phyloP scores from a whole-genome alignment of 257 asterid genomes.

The Phtheirospermum japonicum region DNA sequence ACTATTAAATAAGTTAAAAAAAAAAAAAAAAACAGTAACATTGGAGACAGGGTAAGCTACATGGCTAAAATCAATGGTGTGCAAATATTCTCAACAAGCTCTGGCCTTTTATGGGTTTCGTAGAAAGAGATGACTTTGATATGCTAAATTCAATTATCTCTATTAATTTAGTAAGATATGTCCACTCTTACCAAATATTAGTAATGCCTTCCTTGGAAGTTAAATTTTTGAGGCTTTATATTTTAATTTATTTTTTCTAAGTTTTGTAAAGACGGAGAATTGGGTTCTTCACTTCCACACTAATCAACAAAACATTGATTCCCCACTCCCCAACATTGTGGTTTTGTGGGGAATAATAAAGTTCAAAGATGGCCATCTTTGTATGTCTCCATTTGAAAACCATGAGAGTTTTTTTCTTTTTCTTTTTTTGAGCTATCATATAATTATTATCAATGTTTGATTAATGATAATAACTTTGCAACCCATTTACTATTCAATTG shows the following conservation, averaged over 20 bases:
- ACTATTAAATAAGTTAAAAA: too few relatives aligned
- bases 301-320: constrained; percentile 56
- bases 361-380: constrained; percentile 43
- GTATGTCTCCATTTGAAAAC: constrained; percentile 36
- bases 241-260: constrained; percentile 18
- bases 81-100: constrained; percentile 40
- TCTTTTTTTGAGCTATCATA: too few relatives aligned
- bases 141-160: constrained; percentile 28
- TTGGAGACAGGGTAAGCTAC: constrained; percentile 31
- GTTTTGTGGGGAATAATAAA: constrained; percentile 30
- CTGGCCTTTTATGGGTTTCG: constrained; percentile 43
- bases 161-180: constrained; percentile 8
- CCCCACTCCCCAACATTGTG: constrained; percentile 42
- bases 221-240: constrained; percentile 29
- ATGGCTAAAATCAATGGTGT: constrained; percentile 39
- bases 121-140: constrained; percentile 33
- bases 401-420: too few relatives aligned
- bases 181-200: too few relatives aligned
- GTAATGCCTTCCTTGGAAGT: too few relatives aligned
- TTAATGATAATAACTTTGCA: too few relatives aligned
- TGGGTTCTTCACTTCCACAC: constrained; percentile 54
- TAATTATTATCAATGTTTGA: not conserved
- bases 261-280: constrained; percentile 4
- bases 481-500: too few relatives aligned
- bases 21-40: too few relatives aligned